Base-by-base conservation (phyloP, 352 stramenopile genomes). In the Globisporangium spiculum region DNA sequence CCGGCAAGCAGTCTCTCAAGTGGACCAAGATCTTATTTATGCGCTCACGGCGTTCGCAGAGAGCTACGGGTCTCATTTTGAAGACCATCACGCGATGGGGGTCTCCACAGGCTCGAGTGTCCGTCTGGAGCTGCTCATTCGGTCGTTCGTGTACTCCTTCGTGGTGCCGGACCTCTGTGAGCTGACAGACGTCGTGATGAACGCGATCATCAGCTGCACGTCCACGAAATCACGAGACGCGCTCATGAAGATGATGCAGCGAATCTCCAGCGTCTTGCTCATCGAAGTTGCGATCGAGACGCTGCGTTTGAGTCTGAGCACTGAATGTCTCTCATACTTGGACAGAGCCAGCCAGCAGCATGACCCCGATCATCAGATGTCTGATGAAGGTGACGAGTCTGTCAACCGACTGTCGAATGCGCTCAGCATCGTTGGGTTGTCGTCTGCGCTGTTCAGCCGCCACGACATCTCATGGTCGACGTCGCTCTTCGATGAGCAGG, bases 181-280 rank as follows among this genome's bases (percentile, higher is more conserved):
- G 32, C 65, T 74, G n/a, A 70, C 65, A 67, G 55, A 68, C 10
- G 22, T 69, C 8, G 12, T 88, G 30, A 67, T 66, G 9, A 78
- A 88, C 27, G 73, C 79, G 20, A 71, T 80, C 20, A 50, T 85
- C 16, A 74, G 77, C 26, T 83, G 79, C 66, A 70, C 64, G n/a
- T 80, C 70, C 2, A 34, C 58, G n/a, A 64, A 73, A 20, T 63
- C 76, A 2, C 77, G 78, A 44, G 53, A 74, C 5, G 60, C 75
- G 32, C 50, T 88, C 5, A 20, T 65, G 14, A 75, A 75, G 30
- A 59, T 84, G 38, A 60, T 36, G 18, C 68, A 69, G 10, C 79
- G 79, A 26, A 74, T 79, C 57, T 57, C 63, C 0, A 58, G 60
- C 1, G 55, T 73, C 6, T 48, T 88, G 22, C 44, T 75, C 12